Percentiles rank a stretch among this genome's conserved stretches.
Conservation (phyloP, 176 grass and related monocot species). For the Dactylis glomerata region DNA sequence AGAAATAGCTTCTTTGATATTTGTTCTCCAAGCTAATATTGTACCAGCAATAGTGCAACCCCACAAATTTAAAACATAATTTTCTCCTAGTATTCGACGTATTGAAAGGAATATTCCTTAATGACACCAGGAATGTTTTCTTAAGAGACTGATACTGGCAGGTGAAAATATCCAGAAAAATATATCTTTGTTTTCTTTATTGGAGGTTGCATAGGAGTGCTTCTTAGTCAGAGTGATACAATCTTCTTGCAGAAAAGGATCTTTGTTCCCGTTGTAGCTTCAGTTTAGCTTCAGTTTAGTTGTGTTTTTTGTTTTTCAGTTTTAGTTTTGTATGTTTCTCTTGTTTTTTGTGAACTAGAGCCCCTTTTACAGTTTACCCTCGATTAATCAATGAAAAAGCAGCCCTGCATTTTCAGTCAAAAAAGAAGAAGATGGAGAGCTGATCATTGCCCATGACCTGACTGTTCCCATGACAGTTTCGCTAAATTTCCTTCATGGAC, state of each 20-base stretch:
- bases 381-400: no score
- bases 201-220: not conserved
- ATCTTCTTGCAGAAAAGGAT: not conserved
- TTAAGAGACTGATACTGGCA: not conserved
- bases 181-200: not conserved
- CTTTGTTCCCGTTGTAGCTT: no score
- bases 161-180: not conserved
- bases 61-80: not conserved
- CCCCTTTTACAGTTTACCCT: no score
- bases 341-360: no score
- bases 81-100: not conserved
- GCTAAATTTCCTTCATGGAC: not conserved
- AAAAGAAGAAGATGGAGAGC: not conserved
- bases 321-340: no score
- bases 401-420: no score
- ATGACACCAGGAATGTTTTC: not conserved
- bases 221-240: not conserved
- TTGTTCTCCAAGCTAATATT: not conserved
- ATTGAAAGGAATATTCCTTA: not conserved
- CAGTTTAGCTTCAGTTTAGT: no score
- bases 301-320: no score
- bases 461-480: not conserved
- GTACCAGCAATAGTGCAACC: not conserved
- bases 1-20: not conserved
- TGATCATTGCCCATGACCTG: conserved; percentile 7